Evolutionary conservation across 352 stramenopile genomes (phyloP), one percentile per base, ranked within the genome.

Genomic region (Globisporangium spinosum): DNA sequence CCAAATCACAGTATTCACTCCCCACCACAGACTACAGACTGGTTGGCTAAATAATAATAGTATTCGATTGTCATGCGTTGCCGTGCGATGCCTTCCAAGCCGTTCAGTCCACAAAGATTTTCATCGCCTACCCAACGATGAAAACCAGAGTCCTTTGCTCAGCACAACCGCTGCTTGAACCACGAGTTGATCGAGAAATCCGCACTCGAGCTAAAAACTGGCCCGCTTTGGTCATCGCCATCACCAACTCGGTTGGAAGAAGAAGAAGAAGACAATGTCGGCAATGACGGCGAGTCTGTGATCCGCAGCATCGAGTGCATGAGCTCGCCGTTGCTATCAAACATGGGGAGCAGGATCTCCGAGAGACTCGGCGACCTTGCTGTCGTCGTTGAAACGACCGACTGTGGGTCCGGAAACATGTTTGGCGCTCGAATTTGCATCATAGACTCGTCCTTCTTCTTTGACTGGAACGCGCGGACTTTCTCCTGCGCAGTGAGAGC

Each of bases 101-200:
- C 15, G 6, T 43, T 17, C 12, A 43, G 35, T 43, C 35, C 35
- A 5, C 2, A 49, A 20, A 49, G 4, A 5, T n/a, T 15, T 51
- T 1, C 43, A 20, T 22, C 17, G 10, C 17, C 17, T 23, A 22
- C 43, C 43, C 3, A 51, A 8, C 2, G 43, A 51, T 17, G 5
- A 23, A n/a, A 23, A 2, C 5, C 1, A 2, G 20, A 51, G 17
- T 51, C 40, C 40, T 49, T 51, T 23, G 3, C 20, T 62, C 20
- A 68, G 22, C 32, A 63, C 49, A 63, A 49, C 25, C 49, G 60
- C 59, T 80, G 73, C 20, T 61, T 61, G 56, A 87, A 73, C 80
- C 80, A 89, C 10, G 64, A 55, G 27, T 53, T 56, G 23, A 85
- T 74, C 23, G 78, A 82, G 68, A 86, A 86, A 2, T 64, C 62